These are phyloP conservation scores for Coemansia sp. DNA, from an alignment of 192 early-diverging fungal species.

Conservation along the genomic window DNA sequence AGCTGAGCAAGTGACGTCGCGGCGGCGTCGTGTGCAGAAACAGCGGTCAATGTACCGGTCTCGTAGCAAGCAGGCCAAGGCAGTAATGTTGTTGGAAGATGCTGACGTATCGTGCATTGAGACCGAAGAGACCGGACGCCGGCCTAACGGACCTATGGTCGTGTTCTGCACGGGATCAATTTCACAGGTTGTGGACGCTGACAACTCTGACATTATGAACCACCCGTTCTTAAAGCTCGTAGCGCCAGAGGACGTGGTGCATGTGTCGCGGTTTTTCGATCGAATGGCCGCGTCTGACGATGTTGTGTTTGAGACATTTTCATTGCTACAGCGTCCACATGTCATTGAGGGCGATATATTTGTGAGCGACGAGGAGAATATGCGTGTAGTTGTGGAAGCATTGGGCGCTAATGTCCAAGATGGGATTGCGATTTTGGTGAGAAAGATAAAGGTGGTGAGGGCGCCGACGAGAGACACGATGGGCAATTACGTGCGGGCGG, in stretches of 20 bases:
- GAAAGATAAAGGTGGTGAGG: slow-evolving; percentile 15
- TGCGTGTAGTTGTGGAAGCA: slow-evolving; percentile 36
- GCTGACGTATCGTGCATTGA: background rate
- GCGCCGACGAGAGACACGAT: slow-evolving; percentile 27
- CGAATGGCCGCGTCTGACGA: slow-evolving; percentile 27
- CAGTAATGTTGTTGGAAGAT: background rate
- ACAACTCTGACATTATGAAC: slow-evolving; percentile 34
- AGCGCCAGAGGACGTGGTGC: slow-evolving; percentile 39
- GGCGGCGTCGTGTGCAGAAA: background rate
- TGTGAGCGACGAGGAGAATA: slow-evolving; percentile 27
- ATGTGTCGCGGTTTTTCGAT: slow-evolving; percentile 31
- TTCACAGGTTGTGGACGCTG: slow-evolving; percentile 30
- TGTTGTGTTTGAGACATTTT: slow-evolving; percentile 37
- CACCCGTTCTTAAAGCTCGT: slow-evolving; percentile 42
- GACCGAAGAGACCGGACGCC: slow-evolving; percentile 9
- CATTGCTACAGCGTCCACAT: slow-evolving; percentile 33
- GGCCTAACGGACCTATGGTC: slow-evolving; percentile 30
- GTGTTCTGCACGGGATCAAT: slow-evolving; percentile 46
- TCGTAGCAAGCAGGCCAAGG: background rate
- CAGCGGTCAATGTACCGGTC: background rate
- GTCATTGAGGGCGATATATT: slow-evolving; percentile 43
- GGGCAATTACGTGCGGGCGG: slow-evolving; percentile 20
- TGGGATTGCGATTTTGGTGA: slow-evolving; percentile 36
- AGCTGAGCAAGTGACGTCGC: background rate
- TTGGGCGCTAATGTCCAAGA: slow-evolving; percentile 43